Evolutionary conservation across 1,139 yeast genomes (phyloP).

Genomic region (Kazachstania sp.): DNA sequence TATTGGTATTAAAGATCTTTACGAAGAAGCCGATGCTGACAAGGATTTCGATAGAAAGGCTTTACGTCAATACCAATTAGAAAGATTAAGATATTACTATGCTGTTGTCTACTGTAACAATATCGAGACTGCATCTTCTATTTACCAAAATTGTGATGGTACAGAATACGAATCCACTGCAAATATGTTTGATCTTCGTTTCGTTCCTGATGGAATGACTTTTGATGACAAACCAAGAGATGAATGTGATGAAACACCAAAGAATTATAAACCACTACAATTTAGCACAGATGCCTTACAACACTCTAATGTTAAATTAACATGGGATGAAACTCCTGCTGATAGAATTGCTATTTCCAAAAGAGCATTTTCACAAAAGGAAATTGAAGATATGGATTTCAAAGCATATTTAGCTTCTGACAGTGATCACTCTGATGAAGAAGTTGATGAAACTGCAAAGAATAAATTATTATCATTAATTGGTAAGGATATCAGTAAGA

Average conservation of each 20-base stretch:
- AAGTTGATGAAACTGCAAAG: slow-evolving; percentile 35
- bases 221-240: slow-evolving; percentile 76
- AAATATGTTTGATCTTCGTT: slow-evolving; percentile 84
- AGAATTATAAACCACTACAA: slow-evolving; percentile 67
- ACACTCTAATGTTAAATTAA: slow-evolving; percentile 84
- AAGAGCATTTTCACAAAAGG: slow-evolving; percentile 79
- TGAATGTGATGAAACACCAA: slow-evolving; percentile 60
- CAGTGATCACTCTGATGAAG: slow-evolving; percentile 52
- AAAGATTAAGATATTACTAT: slow-evolving; percentile 79
- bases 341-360: slow-evolving; percentile 76
- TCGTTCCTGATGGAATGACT: slow-evolving; percentile 84
- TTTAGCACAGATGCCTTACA: slow-evolving; percentile 92
- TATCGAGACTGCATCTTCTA: slow-evolving; percentile 58
- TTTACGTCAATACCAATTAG: slow-evolving; percentile 72
- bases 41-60: slow-evolving; percentile 63
- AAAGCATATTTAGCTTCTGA: slow-evolving; percentile 92
- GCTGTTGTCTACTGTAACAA: slow-evolving; percentile 87
- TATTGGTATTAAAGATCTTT: slow-evolving; percentile 51
- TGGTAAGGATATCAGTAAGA: slow-evolving; percentile 37
- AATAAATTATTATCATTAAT: slow-evolving; percentile 60
- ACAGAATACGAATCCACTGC: slow-evolving; percentile 96
- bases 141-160: slow-evolving; percentile 85
- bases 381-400: slow-evolving; percentile 92
- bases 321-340: slow-evolving; percentile 98
- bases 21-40: slow-evolving; percentile 63